Percentiles rank a stretch among this genome's conserved stretches.
Evolutionary conservation across 2,329 filamentous ascomycete species (phyloP).

Genomic region (Fusarium sp.): DNA sequence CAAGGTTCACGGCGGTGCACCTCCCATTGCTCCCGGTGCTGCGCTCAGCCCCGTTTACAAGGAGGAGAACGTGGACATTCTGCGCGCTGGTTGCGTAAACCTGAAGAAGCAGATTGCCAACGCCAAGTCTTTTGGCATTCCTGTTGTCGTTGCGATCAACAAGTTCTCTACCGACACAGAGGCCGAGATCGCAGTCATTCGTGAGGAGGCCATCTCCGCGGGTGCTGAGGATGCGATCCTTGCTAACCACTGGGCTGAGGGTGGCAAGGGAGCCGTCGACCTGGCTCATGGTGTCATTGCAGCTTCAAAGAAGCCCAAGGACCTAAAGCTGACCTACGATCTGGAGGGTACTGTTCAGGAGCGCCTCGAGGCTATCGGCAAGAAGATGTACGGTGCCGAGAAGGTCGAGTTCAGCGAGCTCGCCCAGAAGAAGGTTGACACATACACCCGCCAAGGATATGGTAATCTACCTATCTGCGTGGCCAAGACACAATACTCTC

Average conservation of each 20-base stretch:
- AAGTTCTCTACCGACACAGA: constrained; percentile 94
- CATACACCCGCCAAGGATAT: constrained; percentile 90
- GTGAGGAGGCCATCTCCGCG: constrained; percentile 88
- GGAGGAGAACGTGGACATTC: constrained; percentile 90
- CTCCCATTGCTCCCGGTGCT: constrained; percentile 88
- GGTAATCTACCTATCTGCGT: constrained; percentile 94
- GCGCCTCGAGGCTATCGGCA: constrained; percentile 88
- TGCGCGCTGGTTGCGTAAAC: constrained; percentile 91
- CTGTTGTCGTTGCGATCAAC: constrained; percentile 97
- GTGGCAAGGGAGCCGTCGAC: constrained; percentile 87
- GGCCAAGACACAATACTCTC: constrained; percentile 97
- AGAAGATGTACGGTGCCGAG: constrained; percentile 92
- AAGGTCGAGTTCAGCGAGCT: constrained; percentile 92
- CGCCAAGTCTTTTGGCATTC: constrained; percentile 86
- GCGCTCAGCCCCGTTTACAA: constrained; percentile 88
- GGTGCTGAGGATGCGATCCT: constrained; percentile 94
- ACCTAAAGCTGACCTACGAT: constrained; percentile 87
- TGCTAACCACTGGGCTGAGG: constrained; percentile 96
- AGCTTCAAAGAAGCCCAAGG: constrained; percentile 82
- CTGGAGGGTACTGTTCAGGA: constrained; percentile 82
- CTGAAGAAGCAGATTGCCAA: constrained; percentile 95
- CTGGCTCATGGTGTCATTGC: constrained; percentile 87
- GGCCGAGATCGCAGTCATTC: constrained; percentile 87
- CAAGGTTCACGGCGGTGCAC: constrained; percentile 96
- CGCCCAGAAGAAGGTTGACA: constrained; percentile 95